A percentile compares a stretch with the other conserved stretches of the same genome.
These are phyloP conservation scores for Candida hungchunana DNA, from an alignment of 805 yeast species.

Conservation along the genomic window DNA sequence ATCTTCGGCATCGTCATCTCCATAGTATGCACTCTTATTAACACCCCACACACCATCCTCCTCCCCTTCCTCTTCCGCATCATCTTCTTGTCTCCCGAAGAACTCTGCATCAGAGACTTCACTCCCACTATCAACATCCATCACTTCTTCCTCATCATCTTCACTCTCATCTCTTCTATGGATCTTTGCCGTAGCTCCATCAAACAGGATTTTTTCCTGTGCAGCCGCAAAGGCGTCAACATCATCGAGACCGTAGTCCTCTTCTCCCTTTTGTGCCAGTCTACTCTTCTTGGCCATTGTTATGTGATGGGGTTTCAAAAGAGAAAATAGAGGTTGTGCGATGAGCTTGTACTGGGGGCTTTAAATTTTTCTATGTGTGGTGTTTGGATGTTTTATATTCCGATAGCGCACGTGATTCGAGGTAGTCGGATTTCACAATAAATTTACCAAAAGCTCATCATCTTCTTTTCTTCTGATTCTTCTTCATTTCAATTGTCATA, in stretches of 20 bases:
- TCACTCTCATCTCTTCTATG: conserved; percentile 36
- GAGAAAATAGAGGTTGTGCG: too few relatives aligned
- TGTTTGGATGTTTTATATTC: conserved; percentile 1
- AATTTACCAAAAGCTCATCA: too few relatives aligned
- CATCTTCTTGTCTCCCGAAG: conserved; percentile 29
- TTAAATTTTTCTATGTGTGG: conserved; percentile 5
- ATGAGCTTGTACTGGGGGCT: too few relatives aligned
- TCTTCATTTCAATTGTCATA: too few relatives aligned
- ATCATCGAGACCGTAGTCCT: conserved; percentile 53
- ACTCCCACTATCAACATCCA: conserved; percentile 33
- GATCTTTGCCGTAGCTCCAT: conserved; percentile 46
- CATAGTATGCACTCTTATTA: conserved; percentile 42
- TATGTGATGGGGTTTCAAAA: too few relatives aligned
- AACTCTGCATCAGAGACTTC: conserved; percentile 39
- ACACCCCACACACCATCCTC: conserved; percentile 44
- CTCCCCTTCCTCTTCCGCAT: conserved; percentile 27
- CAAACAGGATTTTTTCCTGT: conserved; percentile 52
- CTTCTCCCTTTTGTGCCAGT: conserved; percentile 14
- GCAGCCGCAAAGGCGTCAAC: conserved; percentile 64
- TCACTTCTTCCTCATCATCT: conserved; percentile 47
- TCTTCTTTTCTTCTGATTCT: not conserved
- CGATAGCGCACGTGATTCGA: not conserved
- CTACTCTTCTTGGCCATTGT: conserved; percentile 20
- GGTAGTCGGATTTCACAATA: not conserved
- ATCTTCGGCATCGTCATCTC: conserved; percentile 51